A percentile compares a stretch with the other conserved stretches of the same genome.
Conservation (phyloP, 768 basidiomycete species). For the Albatrellus ellisii region DNA sequence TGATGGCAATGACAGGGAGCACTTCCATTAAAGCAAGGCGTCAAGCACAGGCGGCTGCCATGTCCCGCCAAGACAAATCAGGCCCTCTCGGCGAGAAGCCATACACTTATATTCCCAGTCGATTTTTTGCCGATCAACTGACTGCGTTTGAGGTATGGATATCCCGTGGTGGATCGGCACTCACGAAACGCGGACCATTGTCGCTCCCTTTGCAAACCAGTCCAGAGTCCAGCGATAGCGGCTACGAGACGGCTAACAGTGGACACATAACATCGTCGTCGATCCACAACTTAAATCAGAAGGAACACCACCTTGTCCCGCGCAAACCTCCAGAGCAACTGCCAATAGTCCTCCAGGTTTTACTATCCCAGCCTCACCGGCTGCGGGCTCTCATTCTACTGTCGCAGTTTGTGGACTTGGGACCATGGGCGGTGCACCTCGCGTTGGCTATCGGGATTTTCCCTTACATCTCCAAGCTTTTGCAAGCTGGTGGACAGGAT, state of each 20-base stretch:
- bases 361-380: conserved; percentile 92
- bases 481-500: conserved; percentile 90
- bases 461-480: conserved; percentile 92
- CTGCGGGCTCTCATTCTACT: conserved; percentile 90
- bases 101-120: conserved; percentile 70
- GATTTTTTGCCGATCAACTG: conserved; percentile 92
- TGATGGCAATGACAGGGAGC: conserved; percentile 14
- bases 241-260: conserved; percentile 12
- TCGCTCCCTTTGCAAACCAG: conserved; percentile 44
- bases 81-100: conserved; percentile 26
- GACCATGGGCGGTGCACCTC: conserved; percentile 96
- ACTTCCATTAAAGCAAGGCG: conserved; percentile 15
- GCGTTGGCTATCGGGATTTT: conserved; percentile 96
- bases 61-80: background rate
- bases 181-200: conserved; percentile 64
- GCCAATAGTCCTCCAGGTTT: conserved; percentile 93
- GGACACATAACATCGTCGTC: conserved; percentile 1
- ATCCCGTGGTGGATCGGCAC: conserved; percentile 78
- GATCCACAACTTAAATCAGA: conserved; percentile 5
- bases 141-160: conserved; percentile 99
- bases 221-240: conserved; percentile 19
- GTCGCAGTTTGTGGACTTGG: conserved; percentile 95
- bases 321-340: conserved; percentile 94
- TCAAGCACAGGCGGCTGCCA: conserved; percentile 13
- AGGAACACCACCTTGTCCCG: conserved; percentile 47